Percentiles rank a stretch among this genome's conserved stretches.
Conservation (phyloP, 208 protist species). For the Crithidia bombi region DNA sequence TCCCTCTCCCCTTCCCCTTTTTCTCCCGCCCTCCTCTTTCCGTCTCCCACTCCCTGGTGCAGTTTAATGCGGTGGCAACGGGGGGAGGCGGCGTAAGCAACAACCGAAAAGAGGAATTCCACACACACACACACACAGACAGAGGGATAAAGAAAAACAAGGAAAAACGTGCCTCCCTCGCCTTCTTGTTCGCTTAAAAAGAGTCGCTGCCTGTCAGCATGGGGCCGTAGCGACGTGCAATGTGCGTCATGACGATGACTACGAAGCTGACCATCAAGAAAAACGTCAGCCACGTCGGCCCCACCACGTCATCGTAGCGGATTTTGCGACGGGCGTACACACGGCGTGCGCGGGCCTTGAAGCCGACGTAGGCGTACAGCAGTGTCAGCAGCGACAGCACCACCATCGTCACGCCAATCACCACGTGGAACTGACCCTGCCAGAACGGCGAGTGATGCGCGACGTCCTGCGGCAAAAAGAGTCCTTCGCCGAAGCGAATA, state of each 20-base stretch:
- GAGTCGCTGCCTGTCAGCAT: constrained; percentile 80
- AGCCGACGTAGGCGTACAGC: constrained; percentile 74
- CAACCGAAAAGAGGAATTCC: no score
- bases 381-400: constrained; percentile 58
- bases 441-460: constrained; percentile 53
- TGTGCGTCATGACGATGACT: constrained; percentile 50
- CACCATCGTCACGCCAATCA: constrained; percentile 64
- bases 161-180: background rate
- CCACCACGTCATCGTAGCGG: constrained; percentile 76
- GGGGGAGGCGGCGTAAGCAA: no score
- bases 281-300: constrained; percentile 72
- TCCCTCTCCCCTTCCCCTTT: no score
- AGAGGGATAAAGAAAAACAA: no score
- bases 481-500: constrained; percentile 78
- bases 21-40: no score
- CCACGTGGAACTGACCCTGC: constrained; percentile 71
- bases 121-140: background rate
- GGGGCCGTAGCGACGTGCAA: constrained; percentile 79
- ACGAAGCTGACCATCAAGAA: constrained; percentile 56
- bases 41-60: no score
- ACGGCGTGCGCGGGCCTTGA: constrained; percentile 72
- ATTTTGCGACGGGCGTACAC: constrained; percentile 89
- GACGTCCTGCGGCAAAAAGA: constrained; percentile 65
- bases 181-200: constrained; percentile 41
- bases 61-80: no score